Conservation (phyloP, 2,329 filamentous ascomycete genomes). For the Sporothrix inflata region DNA sequence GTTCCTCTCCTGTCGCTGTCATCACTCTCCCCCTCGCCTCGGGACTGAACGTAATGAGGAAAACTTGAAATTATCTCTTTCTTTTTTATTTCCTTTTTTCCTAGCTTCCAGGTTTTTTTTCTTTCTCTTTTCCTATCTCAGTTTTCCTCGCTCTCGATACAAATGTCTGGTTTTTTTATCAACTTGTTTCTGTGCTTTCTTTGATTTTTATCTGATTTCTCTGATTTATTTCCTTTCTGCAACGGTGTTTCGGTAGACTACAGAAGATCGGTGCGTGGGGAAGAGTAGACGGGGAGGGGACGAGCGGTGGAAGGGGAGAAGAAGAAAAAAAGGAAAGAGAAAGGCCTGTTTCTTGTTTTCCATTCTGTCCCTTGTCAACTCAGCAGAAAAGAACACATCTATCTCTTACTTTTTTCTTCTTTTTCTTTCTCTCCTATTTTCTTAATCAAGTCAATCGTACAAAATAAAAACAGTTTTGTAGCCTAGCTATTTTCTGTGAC, state of each 20-base stretch:
- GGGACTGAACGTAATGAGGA: constrained; percentile 19
- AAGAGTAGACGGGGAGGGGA: not conserved
- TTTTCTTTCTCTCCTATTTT: constrained; percentile 6
- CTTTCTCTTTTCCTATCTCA: not conserved
- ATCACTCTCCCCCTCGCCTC: not conserved
- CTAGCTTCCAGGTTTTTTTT: constrained; percentile 10
- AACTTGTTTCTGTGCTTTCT: not conserved
- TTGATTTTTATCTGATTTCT: constrained; percentile 9
- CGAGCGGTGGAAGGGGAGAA: not conserved
- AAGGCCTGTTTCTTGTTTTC: not conserved
- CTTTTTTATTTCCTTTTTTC: not conserved
- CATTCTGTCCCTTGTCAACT: not conserved
- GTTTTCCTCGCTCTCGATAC: constrained; percentile 13
- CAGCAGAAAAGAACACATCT: not conserved
- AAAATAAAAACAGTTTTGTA: constrained; percentile 2
- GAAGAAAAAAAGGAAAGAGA: not conserved
- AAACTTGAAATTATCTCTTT: constrained; percentile 8
- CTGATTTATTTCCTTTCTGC: constrained; percentile 10
- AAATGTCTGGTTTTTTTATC: constrained; percentile 6
- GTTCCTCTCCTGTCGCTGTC: not conserved
- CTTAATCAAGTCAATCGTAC: constrained; percentile 14
- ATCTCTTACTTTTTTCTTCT: not conserved
- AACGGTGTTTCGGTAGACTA: constrained; percentile 24
- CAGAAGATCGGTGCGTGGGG: constrained; percentile 6
- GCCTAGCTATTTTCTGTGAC: constrained; percentile 8